Percentiles rank a stretch among this genome's conserved stretches.
These are phyloP conservation scores for Thalassiosira exigua DNA, from an alignment of 352 stramenopile genomes.

Conservation along the genomic window DNA sequence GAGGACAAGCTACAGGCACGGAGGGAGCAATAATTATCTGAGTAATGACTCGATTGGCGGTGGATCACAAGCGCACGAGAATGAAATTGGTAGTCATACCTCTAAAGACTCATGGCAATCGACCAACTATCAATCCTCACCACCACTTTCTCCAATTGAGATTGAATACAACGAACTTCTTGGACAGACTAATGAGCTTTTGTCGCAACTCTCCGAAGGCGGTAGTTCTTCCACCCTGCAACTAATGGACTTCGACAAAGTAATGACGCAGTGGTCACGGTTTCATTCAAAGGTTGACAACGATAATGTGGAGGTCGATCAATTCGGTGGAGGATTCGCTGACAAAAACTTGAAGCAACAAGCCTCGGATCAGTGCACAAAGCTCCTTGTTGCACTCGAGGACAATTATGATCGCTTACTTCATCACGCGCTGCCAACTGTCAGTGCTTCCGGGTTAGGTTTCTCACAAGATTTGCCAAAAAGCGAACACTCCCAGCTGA, in stretches of 20 bases:
- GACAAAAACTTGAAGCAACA: slow-evolving; percentile 20
- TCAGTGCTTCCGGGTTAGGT: not conserved
- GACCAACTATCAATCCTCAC: no score
- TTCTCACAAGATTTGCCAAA: not conserved
- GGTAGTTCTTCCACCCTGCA: slow-evolving; percentile 33
- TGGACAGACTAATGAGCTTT: slow-evolving; percentile 6
- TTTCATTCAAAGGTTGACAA: slow-evolving; percentile 25
- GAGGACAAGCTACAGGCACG: not conserved
- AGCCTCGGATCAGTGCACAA: slow-evolving; percentile 40
- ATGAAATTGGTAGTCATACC: not conserved
- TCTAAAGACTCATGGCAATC: slow-evolving; percentile 3
- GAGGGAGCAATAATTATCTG: not conserved
- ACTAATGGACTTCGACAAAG: slow-evolving; percentile 54
- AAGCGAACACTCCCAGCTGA: slow-evolving; percentile 26
- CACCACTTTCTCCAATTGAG: not conserved
- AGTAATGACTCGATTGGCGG: not conserved
- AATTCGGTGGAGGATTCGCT: not conserved
- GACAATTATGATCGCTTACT: slow-evolving; percentile 57
- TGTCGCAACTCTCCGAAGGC: slow-evolving; percentile 15
- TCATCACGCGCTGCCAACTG: no score
- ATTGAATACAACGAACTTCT: slow-evolving; percentile 22
- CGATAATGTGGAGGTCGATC: not conserved
- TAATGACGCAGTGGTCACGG: slow-evolving; percentile 47
- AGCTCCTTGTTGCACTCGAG: slow-evolving; percentile 40
- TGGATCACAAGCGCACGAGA: not conserved